Percentiles rank a stretch among this genome's conserved stretches.
These are phyloP conservation scores for Xylariaceae sp. DNA, from an alignment of 2,329 filamentous ascomycete species.

Conservation along the genomic window DNA sequence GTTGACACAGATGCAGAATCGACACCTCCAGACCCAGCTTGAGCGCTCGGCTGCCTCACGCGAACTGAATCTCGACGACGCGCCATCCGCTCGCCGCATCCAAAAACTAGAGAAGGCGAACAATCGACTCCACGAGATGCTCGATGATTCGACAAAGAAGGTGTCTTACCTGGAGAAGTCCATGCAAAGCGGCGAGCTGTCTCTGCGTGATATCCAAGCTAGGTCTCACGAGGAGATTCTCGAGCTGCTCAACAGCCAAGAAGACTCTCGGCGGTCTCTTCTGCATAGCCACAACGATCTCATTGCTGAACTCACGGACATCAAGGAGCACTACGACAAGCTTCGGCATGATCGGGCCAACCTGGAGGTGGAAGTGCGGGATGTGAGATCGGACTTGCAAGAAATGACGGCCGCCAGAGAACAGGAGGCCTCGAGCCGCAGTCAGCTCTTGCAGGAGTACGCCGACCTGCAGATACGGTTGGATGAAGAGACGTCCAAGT, in stretches of 20 bases:
- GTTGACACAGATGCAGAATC: conserved; percentile 90
- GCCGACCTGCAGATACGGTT: conserved; percentile 89
- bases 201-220: conserved; percentile 83
- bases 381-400: conserved; percentile 74
- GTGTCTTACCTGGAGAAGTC: conserved; percentile 83
- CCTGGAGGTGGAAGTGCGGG: conserved; percentile 81
- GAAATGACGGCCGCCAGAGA: conserved; percentile 75
- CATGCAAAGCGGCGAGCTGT: conserved; percentile 80
- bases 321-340: conserved; percentile 81
- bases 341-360: conserved; percentile 74
- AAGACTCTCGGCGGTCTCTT: conserved; percentile 76
- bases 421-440: conserved; percentile 81
- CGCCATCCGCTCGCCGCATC: conserved; percentile 71
- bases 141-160: conserved; percentile 90
- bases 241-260: conserved; percentile 86
- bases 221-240: conserved; percentile 93
- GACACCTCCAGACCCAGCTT: conserved; percentile 82
- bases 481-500: conserved; percentile 80
- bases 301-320: conserved; percentile 76
- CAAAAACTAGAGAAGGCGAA: conserved; percentile 92
- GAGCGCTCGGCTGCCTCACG: conserved; percentile 60
- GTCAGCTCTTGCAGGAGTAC: conserved; percentile 85
- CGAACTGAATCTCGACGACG: conserved; percentile 64
- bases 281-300: conserved; percentile 81
- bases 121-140: conserved; percentile 83